Conservation (phyloP, 2,329 filamentous ascomycete species). For the Rutstroemia sp. region DNA sequence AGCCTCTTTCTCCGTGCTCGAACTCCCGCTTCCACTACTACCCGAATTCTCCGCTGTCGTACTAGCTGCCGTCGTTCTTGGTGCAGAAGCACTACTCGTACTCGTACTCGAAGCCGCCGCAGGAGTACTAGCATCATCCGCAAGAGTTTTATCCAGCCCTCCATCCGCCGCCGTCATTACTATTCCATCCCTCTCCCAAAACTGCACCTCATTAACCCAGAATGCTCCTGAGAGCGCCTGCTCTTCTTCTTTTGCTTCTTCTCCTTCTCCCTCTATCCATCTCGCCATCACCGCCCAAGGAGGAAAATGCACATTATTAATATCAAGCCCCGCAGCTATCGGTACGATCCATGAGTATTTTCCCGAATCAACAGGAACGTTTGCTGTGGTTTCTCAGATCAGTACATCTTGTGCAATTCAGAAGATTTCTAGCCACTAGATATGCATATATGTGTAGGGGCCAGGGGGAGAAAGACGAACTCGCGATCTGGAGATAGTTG, state of each 20-base stretch:
- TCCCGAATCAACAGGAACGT: neutral
- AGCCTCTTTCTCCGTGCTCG: neutral
- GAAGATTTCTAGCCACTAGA: neutral
- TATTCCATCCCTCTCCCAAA: neutral
- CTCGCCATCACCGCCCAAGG: conserved; percentile 2
- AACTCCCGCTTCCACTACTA: neutral
- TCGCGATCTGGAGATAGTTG: neutral
- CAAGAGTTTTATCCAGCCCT: neutral
- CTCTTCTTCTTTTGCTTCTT: neutral
- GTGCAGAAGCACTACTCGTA: neutral
- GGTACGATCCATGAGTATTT: neutral
- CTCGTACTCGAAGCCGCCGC: neutral
- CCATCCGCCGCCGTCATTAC: neutral
- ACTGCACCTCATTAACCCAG: conserved; percentile 2
- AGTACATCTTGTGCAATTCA: neutral
- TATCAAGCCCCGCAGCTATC: neutral
- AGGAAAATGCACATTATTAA: conserved; percentile 4
- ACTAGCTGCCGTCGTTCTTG: neutral
- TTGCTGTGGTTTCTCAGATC: neutral
- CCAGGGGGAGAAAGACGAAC: neutral
- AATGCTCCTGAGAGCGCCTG: neutral
- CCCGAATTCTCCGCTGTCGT: neutral
- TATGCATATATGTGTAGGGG: neutral
- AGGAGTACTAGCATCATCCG: neutral
- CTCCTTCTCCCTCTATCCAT: neutral